Conservation (phyloP, 495 filamentous ascomycete genomes). For the Aeminium ludgeri region DNA sequence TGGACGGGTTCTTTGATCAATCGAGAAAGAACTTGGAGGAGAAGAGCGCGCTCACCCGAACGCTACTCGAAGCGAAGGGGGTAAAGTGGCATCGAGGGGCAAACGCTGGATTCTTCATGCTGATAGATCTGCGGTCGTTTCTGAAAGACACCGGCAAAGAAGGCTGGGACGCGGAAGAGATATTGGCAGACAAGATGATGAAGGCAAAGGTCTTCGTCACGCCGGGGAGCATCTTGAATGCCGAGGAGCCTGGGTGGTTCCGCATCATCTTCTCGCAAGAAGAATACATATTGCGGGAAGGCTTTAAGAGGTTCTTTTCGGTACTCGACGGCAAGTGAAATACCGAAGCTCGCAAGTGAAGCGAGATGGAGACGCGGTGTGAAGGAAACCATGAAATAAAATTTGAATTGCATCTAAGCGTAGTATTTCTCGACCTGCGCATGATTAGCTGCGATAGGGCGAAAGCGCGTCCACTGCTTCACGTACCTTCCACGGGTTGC, state of each 20-base stretch:
- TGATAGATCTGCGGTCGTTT: conserved; percentile 37
- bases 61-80: conserved; percentile 24
- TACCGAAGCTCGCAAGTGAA: not conserved
- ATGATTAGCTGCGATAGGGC: too few species aligned
- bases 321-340: not conserved
- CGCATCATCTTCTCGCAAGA: conserved; percentile 34
- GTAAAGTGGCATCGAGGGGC: conserved; percentile 27
- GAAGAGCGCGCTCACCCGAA: conserved; percentile 23
- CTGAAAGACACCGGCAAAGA: conserved; percentile 9
- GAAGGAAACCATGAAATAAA: not conserved
- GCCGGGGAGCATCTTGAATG: conserved; percentile 27
- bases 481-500: conserved; percentile 81
- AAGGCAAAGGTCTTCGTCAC: conserved; percentile 31
- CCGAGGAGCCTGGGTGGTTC: conserved; percentile 35
- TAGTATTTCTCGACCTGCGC: too few species aligned
- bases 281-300: conserved; percentile 25
- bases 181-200: conserved; percentile 25
- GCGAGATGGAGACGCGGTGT: not conserved
- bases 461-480: too few species aligned
- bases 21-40: conserved; percentile 27
- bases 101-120: conserved; percentile 45
- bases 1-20: conserved; percentile 29
- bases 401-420: too few species aligned
- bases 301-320: conserved; percentile 26
- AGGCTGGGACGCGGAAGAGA: conserved; percentile 18